Evolutionary conservation across 768 basidiomycete species (phyloP).

Genomic region (Naganishia friedmannii): DNA sequence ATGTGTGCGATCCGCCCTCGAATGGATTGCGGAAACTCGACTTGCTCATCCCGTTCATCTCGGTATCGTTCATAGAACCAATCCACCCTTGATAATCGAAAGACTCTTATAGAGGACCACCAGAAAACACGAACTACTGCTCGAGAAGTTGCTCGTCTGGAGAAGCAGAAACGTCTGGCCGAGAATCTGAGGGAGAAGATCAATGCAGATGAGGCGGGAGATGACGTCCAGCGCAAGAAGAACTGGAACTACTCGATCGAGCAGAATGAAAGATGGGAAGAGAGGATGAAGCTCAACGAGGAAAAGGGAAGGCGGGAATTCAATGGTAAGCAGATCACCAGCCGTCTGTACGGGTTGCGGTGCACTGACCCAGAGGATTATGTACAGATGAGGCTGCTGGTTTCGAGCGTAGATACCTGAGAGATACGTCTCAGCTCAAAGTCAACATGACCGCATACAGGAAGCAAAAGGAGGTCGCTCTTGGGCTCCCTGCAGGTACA

Average conservation of each 20-base stretch:
- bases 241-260: conserved; percentile 95
- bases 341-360: background rate
- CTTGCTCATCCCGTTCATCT: background rate
- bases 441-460: conserved; percentile 84
- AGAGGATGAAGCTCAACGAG: conserved; percentile 75
- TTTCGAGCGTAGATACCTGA: conserved; percentile 84
- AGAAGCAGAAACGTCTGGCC: conserved; percentile 84
- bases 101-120: conserved; percentile 78
- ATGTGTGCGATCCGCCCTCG: conserved; percentile 41
- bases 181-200: conserved; percentile 79
- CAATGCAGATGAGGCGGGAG: conserved; percentile 85
- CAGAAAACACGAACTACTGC: conserved; percentile 71
- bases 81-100: conserved; percentile 77
- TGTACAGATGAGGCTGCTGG: conserved; percentile 79
- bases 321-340: conserved; percentile 63
- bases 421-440: conserved; percentile 81
- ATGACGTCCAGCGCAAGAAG: conserved; percentile 83
- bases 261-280: conserved; percentile 95
- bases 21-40: background rate
- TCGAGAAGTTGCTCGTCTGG: conserved; percentile 76
- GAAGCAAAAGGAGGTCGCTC: conserved; percentile 77
- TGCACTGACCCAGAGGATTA: background rate
- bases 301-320: conserved; percentile 85
- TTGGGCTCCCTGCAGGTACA: conserved; percentile 71
- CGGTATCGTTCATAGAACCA: conserved; percentile 58